Evolutionary conservation across 2,329 filamentous ascomycete species (phyloP), one percentile per base, ranked within the genome.

Genomic region (Aaosphaeria pasadenensis): DNA sequence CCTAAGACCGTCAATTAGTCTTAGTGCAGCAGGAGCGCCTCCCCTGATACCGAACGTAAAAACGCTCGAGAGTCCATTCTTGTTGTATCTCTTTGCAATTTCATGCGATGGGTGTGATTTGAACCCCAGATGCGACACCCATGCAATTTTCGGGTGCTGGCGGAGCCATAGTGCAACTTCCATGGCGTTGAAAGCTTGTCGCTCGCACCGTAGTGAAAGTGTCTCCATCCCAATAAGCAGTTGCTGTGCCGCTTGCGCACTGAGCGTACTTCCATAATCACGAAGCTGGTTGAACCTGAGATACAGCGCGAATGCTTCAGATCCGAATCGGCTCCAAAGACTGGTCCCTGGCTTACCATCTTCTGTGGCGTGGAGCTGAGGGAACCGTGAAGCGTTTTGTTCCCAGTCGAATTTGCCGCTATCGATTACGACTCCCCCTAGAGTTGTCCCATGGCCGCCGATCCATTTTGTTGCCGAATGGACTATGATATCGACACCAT

Each of bases 401-500:
- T 46, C 50, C 61, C 60, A 64, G 45, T 64, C 58, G 36, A 64
- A 63, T 24, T 55, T 49, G 11, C 60, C 60, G 13, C 58, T 54
- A 49, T 64, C 59, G 39, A 64, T 58, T 29, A 62, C 45, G 11
- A 63, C 55, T 5, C 60, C 61, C 35, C 59, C 61, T 56, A 64
- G 58, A 6, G 43, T 51, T 4, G 61, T 64, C 5, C 61, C 61
- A 33, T 64, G 61, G 5, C 61, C 61, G n/a, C 61, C 61, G 40
- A 64, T 60, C 61, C 61, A 64, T 45, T 64, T 70, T 1, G 65
- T 64, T 24, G 47, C 50, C 11, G 52, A 57, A 41, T 63, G 59
- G 1, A 54, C 55, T 5, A 64, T 52, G 45, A 64, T 61, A 36
- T 64, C 57, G 4, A 58, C 61, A 33, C 67, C 60, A 17, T 55